Evolutionary conservation across 805 yeast genomes (phyloP).

Genomic region (Pichia paraexigua): DNA sequence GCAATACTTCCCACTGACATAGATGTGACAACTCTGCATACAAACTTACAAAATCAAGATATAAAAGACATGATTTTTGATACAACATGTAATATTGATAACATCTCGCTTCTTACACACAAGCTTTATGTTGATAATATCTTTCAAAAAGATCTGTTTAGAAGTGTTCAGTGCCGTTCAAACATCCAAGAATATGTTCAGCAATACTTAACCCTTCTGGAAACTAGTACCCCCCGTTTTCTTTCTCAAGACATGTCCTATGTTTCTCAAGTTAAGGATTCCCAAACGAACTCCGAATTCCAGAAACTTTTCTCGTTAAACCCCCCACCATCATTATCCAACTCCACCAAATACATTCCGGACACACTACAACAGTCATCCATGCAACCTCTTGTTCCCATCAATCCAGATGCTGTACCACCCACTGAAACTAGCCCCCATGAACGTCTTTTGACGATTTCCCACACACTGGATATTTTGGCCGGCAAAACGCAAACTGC

Average conservation of each 20-base stretch:
- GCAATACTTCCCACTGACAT: background rate
- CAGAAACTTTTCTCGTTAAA: background rate
- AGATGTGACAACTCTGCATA: background rate
- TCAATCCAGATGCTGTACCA: background rate
- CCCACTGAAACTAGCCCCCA: background rate
- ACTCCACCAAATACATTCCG: background rate
- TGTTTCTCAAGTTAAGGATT: background rate
- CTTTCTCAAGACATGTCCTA: background rate
- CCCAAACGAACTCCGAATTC: background rate
- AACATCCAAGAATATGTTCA: background rate
- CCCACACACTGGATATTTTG: background rate
- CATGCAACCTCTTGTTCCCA: background rate
- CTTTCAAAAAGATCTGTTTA: background rate
- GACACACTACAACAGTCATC: background rate
- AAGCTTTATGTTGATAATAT: background rate
- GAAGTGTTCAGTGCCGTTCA: background rate
- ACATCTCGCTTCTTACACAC: background rate
- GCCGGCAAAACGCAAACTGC: background rate
- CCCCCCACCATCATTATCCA: background rate
- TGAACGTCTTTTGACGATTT: background rate
- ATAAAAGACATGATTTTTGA: background rate
- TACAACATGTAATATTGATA: background rate
- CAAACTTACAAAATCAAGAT: background rate
- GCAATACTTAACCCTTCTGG: background rate
- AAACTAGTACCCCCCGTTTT: background rate